Conservation (phyloP, 2,329 filamentous ascomycete genomes). For the Colletotrichum horii region DNA sequence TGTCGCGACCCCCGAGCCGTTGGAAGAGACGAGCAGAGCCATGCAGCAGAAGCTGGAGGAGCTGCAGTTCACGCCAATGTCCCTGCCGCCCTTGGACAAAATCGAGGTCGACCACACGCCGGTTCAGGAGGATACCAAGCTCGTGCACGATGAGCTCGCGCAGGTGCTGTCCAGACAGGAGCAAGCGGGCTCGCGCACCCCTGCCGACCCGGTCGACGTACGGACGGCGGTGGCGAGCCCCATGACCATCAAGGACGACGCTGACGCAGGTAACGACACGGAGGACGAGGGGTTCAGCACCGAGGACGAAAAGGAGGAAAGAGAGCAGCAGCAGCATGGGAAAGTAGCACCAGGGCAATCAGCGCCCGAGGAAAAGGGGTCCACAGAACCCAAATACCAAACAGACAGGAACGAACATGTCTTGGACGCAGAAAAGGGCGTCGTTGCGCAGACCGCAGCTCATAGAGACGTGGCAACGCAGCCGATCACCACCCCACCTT, state of each 20-base stretch:
- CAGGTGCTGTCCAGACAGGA: not conserved
- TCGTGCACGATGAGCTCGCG: not conserved
- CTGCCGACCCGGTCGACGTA: not conserved
- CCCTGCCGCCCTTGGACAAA: not conserved
- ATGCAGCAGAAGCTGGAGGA: constrained; percentile 15
- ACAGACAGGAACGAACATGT: constrained; percentile 1
- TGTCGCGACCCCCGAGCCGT: not conserved
- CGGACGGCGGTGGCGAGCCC: not conserved
- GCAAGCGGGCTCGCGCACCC: not conserved
- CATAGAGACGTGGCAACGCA: not conserved
- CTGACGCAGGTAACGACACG: not conserved
- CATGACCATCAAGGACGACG: not conserved
- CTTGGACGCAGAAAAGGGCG: not conserved
- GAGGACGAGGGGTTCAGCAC: not conserved
- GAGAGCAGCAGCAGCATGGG: not conserved
- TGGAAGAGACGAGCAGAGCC: constrained; percentile 2
- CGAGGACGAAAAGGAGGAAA: not conserved
- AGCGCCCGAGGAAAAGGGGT: constrained; percentile 17
- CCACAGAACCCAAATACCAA: constrained; percentile 22
- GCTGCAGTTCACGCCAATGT: constrained; percentile 14
- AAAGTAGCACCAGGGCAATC: constrained; percentile 9
- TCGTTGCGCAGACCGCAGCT: not conserved
- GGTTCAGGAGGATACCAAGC: not conserved
- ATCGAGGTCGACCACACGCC: constrained; percentile 1
- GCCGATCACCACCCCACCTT: not conserved